Conservation (phyloP, 192 early-diverging fungal species). For the Linderina pennispora region DNA sequence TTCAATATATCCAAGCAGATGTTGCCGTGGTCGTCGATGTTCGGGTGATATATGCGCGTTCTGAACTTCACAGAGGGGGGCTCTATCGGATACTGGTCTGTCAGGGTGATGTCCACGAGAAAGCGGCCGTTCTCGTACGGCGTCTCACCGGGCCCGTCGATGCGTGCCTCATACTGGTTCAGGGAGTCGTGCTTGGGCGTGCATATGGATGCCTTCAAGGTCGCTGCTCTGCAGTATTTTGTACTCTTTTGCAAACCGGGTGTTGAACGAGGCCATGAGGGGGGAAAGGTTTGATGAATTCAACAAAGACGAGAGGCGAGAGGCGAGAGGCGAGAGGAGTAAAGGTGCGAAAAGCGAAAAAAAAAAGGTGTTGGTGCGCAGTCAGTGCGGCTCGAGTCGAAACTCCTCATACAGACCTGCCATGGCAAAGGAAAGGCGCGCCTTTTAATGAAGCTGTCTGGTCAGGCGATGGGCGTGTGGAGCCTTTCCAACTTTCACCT, state of each 20-base stretch:
- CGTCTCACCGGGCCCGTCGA: constrained; percentile 56
- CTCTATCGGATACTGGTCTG: constrained; percentile 59
- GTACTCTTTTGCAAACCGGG: constrained; percentile 27
- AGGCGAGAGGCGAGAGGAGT: too few relatives aligned
- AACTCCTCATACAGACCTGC: too few relatives aligned
- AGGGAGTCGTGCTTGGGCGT: constrained; percentile 57
- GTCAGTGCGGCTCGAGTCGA: too few relatives aligned
- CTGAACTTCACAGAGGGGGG: constrained; percentile 63
- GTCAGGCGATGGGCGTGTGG: too few relatives aligned
- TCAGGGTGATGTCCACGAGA: constrained; percentile 49
- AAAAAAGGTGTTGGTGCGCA: too few relatives aligned
- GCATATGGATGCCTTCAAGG: constrained; percentile 56
- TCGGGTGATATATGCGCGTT: constrained; percentile 79
- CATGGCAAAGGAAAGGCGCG: too few relatives aligned
- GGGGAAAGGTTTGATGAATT: too few relatives aligned
- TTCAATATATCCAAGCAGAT: constrained; percentile 73
- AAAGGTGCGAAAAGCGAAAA: too few relatives aligned
- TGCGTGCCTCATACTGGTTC: constrained; percentile 53
- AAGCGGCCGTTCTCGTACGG: constrained; percentile 64
- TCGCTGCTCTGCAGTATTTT: constrained; percentile 48
- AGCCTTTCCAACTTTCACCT: constrained; percentile 1
- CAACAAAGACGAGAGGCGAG: too few relatives aligned
- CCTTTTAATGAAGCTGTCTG: too few relatives aligned
- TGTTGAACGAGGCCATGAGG: too few relatives aligned
- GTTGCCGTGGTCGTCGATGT: constrained; percentile 70